Evolutionary conservation across 257 asterid species (phyloP), one percentile per base, ranked within the genome.

Genomic region (Solanum microdontum): DNA sequence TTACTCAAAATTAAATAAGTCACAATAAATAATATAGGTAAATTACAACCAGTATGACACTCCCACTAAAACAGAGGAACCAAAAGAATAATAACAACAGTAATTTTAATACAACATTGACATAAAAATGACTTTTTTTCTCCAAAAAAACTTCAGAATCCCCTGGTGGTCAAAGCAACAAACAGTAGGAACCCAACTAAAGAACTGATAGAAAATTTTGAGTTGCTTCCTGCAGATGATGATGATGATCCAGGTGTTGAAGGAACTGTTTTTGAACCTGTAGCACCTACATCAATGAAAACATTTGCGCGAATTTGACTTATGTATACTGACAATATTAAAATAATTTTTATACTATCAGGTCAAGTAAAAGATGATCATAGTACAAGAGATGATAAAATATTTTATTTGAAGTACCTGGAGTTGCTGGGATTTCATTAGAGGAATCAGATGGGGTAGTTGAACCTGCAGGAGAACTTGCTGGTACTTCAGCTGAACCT

Each of bases 251-350:
- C 93, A 34, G 87, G 86, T 58, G 84, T 87, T 8, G 94, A 64
- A 2, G 94, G 94, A 75, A 85, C 87, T 28, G 87, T 87, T 84
- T 91, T 94, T 3, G 95, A 93, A 51, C 94, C 95, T 88, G 88
- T 86, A 83, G 84, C 19, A 14, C 24, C 90, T 55, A 70, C 39
- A 89, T 39, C 26, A 10, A 64, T 84, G 24, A 32, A 37, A 58
- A 45, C 82, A 70, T 79, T 51, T 19, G 11, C 7, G 9, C 34
- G 5, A 26, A 21, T 45, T 13, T 23, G 11, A 28, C 9, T 37
- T 37, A 21, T 4, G 7, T 36, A 55, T 13, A 36, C 48, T 8
- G 5, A 64, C 72, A 10, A 11, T 6, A 70, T 9, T 14, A 4
- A 13, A 70, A 8, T 21, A 4, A 51, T 37, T n/a, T 12, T 55